Evolutionary conservation across 805 yeast genomes (phyloP).

Genomic region (Clavispora phyllophila): DNA sequence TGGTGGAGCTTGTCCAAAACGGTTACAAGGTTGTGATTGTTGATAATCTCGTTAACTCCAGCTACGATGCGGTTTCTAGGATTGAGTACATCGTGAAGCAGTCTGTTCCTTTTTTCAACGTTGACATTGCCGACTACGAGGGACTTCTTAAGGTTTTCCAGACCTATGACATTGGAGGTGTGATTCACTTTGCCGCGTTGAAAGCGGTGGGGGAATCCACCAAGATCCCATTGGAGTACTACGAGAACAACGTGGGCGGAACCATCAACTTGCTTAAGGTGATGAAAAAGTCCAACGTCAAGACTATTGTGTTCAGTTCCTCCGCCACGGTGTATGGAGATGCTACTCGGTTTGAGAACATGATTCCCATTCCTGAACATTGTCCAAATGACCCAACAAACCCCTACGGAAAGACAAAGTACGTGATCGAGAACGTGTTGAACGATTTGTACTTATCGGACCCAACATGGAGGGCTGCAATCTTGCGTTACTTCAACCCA

Average conservation of each 20-base stretch:
- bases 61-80: slow-evolving; percentile 60
- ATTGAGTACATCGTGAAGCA: slow-evolving; percentile 49
- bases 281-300: slow-evolving; percentile 44
- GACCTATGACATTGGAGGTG: slow-evolving; percentile 48
- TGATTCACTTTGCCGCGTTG: slow-evolving; percentile 76
- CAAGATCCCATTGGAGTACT: slow-evolving; percentile 60
- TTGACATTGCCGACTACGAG: slow-evolving; percentile 50
- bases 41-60: slow-evolving; percentile 65
- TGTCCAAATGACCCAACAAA: slow-evolving; percentile 72
- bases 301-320: slow-evolving; percentile 64
- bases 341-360: slow-evolving; percentile 63
- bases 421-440: slow-evolving; percentile 57
- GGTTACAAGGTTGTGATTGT: slow-evolving; percentile 70
- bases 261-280: slow-evolving; percentile 53
- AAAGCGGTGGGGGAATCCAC: slow-evolving; percentile 82
- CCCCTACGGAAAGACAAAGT: slow-evolving; percentile 75
- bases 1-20: slow-evolving; percentile 52
- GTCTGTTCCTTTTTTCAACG: slow-evolving; percentile 50
- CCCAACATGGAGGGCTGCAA: slow-evolving; percentile 47
- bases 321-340: slow-evolving; percentile 85
- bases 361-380: slow-evolving; percentile 75
- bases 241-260: slow-evolving; percentile 63
- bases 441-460: slow-evolving; percentile 49
- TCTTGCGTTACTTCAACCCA: slow-evolving; percentile 76
- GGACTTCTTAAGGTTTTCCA: slow-evolving; percentile 45